These are phyloP conservation scores for Silene conica DNA, from an alignment of 148 eudicot genomes.

Conservation along the genomic window DNA sequence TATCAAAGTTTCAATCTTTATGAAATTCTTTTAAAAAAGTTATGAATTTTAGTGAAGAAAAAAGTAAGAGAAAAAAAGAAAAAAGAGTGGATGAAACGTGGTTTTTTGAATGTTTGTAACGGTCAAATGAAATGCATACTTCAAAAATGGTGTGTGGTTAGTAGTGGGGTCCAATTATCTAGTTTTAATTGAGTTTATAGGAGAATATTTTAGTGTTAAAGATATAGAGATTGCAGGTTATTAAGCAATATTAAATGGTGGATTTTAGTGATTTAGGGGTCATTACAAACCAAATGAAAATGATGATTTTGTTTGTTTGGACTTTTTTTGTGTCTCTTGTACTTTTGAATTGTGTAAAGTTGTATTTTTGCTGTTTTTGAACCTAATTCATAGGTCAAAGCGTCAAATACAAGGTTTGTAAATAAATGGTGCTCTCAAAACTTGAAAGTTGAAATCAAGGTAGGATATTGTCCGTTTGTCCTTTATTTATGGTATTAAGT, in stretches of 20 bases:
- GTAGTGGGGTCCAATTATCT: slow-evolving; percentile 37
- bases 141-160: not conserved
- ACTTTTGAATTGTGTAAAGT: not conserved
- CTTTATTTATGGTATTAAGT: too few relatives aligned
- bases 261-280: not conserved
- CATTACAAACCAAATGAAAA: not conserved
- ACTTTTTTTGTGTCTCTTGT: not conserved
- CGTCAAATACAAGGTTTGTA: too few relatives aligned
- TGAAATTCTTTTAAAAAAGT: slow-evolving; percentile 5
- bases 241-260: slow-evolving; percentile 3
- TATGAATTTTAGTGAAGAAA: slow-evolving; percentile 25
- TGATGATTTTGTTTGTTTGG: not conserved
- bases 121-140: not conserved
- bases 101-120: slow-evolving; percentile 4
- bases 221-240: slow-evolving; percentile 12
- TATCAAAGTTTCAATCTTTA: slow-evolving; percentile 18
- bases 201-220: not conserved
- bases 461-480: too few relatives aligned
- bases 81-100: too few relatives aligned
- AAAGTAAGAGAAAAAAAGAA: not conserved
- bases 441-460: too few relatives aligned
- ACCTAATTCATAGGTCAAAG: too few relatives aligned
- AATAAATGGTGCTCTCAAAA: too few relatives aligned
- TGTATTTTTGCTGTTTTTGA: not conserved
- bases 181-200: slow-evolving; percentile 20